Evolutionary conservation across 2,329 filamentous ascomycete species (phyloP), one percentile per base, ranked within the genome.

Genomic region (Grosmannia serpens): DNA sequence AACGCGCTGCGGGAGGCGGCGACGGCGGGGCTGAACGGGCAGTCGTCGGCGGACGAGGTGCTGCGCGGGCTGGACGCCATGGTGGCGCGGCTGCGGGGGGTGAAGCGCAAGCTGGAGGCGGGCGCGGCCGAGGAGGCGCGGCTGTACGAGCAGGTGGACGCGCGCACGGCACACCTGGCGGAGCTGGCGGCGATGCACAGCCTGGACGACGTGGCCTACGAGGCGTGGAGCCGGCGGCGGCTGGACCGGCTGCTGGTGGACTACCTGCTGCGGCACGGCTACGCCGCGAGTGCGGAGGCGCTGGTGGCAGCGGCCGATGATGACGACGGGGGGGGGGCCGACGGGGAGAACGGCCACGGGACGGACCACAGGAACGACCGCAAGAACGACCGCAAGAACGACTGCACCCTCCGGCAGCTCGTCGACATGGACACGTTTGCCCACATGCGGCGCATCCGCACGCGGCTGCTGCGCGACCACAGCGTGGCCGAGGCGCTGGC

Each of bases 361-460:
- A 7, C 13, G 38, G 46, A 49, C 46, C n/a, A 26, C 9, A 26
- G 15, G 20, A 41, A 15, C 38, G 15, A 20, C 13, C 13, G 38
- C 38, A 4, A 15, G 38, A 41, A 41, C 15, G 31, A 47, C n/a
- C 9, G 8, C n/a, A 47, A 10, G 20, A 13, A 33, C 20, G 2
- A 31, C 31, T 15, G 11, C 2, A n/a, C 11, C 1, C 90, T 97
- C 62, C 80, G 85, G 62, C 85, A 90, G 46, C 77, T 99, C 33
- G 91, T 96, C 4, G 94, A 97, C 71, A 79, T 96, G 1, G 85
- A 91, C 55, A 92, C 91, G 0, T 97, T 97, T 71, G 83, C 88
- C 57, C 82, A 87, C 65, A 92, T 91, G 75, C 86, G 86, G 61
- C 81, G 80, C 60, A 90, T 97, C 64, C 84, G 89, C 60, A 79